Percentiles rank a stretch among this genome's conserved stretches.
phyloP scores from a whole-genome alignment of 2,329 filamentous ascomycete species.

The Talaromyces pinophilus region DNA sequence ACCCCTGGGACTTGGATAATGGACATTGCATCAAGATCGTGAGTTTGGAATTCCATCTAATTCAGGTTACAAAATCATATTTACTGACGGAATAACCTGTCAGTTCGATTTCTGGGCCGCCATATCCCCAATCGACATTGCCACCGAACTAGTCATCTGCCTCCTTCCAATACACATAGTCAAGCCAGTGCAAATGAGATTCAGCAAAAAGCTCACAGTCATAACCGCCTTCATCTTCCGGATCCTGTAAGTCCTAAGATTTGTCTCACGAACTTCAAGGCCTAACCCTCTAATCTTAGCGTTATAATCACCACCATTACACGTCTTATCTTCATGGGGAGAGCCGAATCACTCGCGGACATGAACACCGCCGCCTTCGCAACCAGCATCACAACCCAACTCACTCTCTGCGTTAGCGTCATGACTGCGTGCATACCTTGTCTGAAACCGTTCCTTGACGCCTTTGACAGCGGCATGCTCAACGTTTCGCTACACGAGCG shows the following conservation, averaged over 20 bases:
- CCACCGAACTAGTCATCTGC: slow-evolving; percentile 9
- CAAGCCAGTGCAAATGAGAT: slow-evolving; percentile 4
- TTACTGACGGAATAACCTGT: neutral
- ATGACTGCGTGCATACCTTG: slow-evolving; percentile 11
- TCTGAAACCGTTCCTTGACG: slow-evolving; percentile 13
- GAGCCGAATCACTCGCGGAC: slow-evolving; percentile 3
- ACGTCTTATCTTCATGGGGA: slow-evolving; percentile 9
- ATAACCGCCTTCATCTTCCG: slow-evolving; percentile 1
- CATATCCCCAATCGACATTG: slow-evolving; percentile 11
- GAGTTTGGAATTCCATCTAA: neutral
- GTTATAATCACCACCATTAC: slow-evolving; percentile 8
- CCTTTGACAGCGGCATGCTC: slow-evolving; percentile 10
- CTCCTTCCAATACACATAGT: slow-evolving; percentile 11
- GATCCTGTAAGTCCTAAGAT: neutral
- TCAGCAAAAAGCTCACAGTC: slow-evolving; percentile 2
- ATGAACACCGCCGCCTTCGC: slow-evolving; percentile 9
- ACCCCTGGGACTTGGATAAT: slow-evolving; percentile 2
- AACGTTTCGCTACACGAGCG: slow-evolving; percentile 6
- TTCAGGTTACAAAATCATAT: neutral
- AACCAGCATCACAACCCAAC: slow-evolving; percentile 14
- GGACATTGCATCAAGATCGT: slow-evolving; percentile 15
- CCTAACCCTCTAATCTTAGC: neutral
- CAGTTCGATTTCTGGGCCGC: slow-evolving; percentile 15
- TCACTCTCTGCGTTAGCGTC: slow-evolving; percentile 9
- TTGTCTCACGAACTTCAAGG: neutral